Evolutionary conservation across 176 grass and related monocot species (phyloP).

Genomic region (Urochloa ruziziensis): DNA sequence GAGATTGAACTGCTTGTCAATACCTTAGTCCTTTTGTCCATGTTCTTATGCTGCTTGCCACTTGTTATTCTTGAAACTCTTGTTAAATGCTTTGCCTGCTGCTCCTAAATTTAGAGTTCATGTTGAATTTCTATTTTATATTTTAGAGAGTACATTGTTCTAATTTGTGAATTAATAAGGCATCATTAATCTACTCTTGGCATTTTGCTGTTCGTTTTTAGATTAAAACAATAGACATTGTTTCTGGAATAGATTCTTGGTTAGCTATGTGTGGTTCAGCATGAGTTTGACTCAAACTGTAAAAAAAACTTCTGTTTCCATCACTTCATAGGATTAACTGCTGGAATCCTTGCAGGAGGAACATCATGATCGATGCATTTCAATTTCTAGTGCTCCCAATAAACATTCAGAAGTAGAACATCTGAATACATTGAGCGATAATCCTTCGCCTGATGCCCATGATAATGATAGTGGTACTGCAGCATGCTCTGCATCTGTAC

Average conservation of each 20-base stretch:
- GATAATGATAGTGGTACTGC: conserved; percentile 33
- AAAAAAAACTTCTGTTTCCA: background rate
- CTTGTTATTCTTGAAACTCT: conserved; percentile 9
- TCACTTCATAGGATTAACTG: background rate
- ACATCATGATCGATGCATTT: conserved; percentile 18
- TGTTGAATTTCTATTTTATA: background rate
- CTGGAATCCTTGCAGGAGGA: conserved; percentile 42
- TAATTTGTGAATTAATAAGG: background rate
- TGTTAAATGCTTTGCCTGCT: conserved; percentile 10
- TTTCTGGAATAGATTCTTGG: background rate
- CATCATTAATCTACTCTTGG: conserved; percentile 18
- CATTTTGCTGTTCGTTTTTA: conserved; percentile 1
- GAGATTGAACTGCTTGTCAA: conserved; percentile 3
- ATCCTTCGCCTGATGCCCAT: conserved; percentile 27
- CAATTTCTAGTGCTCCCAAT: conserved; percentile 32
- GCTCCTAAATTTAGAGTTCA: background rate
- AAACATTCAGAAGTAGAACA: conserved; percentile 39
- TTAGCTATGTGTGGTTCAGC: conserved; percentile 5
- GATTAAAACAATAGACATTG: background rate
- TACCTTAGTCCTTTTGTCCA: background rate
- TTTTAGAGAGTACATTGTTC: background rate
- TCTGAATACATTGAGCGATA: conserved; percentile 31
- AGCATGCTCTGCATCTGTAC: conserved; percentile 45
- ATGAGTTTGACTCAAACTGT: background rate
- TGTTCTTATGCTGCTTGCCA: conserved; percentile 22